These are phyloP conservation scores for Bipolaris zeicola DNA, from an alignment of 2,329 filamentous ascomycete genomes.

Conservation along the genomic window DNA sequence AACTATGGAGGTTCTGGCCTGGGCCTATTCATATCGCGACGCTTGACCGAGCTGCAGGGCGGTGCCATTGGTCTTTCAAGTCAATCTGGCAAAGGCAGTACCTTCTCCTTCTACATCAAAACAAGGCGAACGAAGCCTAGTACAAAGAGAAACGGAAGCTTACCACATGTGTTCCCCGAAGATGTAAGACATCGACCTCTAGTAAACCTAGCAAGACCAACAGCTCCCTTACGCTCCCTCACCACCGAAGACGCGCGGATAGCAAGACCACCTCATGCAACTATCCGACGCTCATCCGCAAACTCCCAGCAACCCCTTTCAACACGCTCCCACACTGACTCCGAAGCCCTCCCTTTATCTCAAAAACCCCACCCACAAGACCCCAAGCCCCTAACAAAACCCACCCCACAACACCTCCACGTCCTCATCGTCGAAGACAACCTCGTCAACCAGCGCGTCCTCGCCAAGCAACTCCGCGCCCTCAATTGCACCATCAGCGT, in stretches of 20 bases:
- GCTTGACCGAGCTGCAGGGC: conserved; percentile 41
- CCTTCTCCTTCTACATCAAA: conserved; percentile 43
- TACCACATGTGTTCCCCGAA: conserved; percentile 27
- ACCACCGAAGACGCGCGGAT: neutral
- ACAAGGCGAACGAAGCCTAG: conserved; percentile 20
- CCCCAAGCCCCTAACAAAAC: conserved; percentile 13
- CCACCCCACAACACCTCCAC: conserved; percentile 21
- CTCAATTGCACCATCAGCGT: conserved; percentile 46
- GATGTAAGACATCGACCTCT: conserved; percentile 27
- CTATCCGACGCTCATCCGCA: neutral
- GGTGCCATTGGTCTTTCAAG: conserved; percentile 39
- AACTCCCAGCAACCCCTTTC: neutral
- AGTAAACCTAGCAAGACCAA: conserved; percentile 8
- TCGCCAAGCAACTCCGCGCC: conserved; percentile 48
- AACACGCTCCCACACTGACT: neutral
- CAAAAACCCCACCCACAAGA: conserved; percentile 13
- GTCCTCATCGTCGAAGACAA: conserved; percentile 49
- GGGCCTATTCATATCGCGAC: conserved; percentile 42
- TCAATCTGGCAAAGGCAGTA: conserved; percentile 32
- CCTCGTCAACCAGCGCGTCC: conserved; percentile 50
- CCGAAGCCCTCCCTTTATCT: conserved; percentile 11
- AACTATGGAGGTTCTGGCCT: conserved; percentile 49
- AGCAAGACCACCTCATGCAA: conserved; percentile 1
- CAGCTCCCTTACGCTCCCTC: conserved; percentile 6
- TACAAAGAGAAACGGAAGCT: conserved; percentile 21